A percentile compares a stretch with the other conserved stretches of the same genome.
These are phyloP conservation scores for Colletotrichum cordylinicola DNA, from an alignment of 2,329 filamentous ascomycete genomes.

Conservation along the genomic window DNA sequence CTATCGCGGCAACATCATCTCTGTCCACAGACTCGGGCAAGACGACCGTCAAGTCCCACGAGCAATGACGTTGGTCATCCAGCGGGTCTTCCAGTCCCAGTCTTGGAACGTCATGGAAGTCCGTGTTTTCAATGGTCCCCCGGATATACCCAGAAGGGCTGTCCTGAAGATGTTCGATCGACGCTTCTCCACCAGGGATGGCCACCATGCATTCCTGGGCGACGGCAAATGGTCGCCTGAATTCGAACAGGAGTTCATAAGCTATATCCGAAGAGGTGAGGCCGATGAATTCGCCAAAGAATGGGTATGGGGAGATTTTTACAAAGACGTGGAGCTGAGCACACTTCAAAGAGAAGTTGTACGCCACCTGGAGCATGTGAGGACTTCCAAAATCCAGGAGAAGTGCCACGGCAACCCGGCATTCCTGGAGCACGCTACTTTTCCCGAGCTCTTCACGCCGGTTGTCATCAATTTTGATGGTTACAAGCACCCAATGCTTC, in stretches of 20 bases:
- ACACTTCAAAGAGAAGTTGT: constrained; percentile 2
- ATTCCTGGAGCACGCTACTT: neutral
- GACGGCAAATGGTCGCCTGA: constrained; percentile 5
- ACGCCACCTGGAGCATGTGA: constrained; percentile 1
- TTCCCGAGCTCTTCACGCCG: neutral
- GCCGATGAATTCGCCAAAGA: constrained; percentile 1
- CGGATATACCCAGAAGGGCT: neutral
- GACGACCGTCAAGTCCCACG: neutral
- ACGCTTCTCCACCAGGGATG: constrained; percentile 8
- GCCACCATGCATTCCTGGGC: neutral
- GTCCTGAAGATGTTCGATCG: constrained; percentile 14
- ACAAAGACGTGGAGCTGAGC: neutral
- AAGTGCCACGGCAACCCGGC: neutral
- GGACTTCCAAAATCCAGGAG: neutral
- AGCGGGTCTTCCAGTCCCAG: constrained; percentile 3
- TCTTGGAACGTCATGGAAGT: constrained; percentile 13
- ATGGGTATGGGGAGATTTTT: neutral
- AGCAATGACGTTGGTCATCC: constrained; percentile 5
- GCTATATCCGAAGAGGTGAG: neutral
- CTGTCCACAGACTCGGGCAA: neutral
- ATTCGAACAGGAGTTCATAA: constrained; percentile 5
- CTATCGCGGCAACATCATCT: constrained; percentile 10
- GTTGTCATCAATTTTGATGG: neutral
- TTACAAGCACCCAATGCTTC: neutral
- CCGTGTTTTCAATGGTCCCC: neutral